Evolutionary conservation across 768 basidiomycete genomes (phyloP), one percentile per base, ranked within the genome.

Genomic region (Inosperma sp.): DNA sequence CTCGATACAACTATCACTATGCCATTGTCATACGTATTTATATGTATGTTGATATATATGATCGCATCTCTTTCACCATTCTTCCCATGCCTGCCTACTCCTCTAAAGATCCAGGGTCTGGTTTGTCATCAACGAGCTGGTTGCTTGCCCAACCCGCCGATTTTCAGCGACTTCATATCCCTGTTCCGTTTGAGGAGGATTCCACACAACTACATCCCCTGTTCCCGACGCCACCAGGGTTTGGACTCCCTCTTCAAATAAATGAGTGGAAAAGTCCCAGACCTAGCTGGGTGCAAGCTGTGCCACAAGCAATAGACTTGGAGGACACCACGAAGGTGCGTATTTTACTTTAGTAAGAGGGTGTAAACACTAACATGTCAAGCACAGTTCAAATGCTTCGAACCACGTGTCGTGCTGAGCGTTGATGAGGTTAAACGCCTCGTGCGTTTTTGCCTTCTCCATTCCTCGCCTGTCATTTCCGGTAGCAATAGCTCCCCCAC

Each of bases 401-500:
- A 31, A 31, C n/a, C 8, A n/a, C 8, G 30, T 8, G 41, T 43
- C 41, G n/a, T 43, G 41, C 26, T 43, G 41, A 43, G 26, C 41
- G n/a, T 10, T 43, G 41, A 43, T 10, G 41, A 43, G 26, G 41
- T 43, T 43, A 17, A 43, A 17, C 41, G 26, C 41, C 26, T 43
- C 41, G 19, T 43, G 41, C 41, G 41, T 27, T 43, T 27, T 29
- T 16, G 41, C 41, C 16, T 43, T 10, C 41, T 17, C 21, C 26
- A n/a, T 27, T 29, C n/a, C n/a, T n/a, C n/a, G n/a, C n/a, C n/a
- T n/a, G n/a, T n/a, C n/a, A n/a, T n/a, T n/a, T n/a, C n/a, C n/a
- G n/a, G n/a, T n/a, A n/a, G n/a, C n/a, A n/a, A n/a, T n/a, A n/a
- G n/a, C n/a, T n/a, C n/a, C n/a, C n/a, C n/a, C n/a, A n/a, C n/a